Conservation (phyloP, 1,284 basidiomycete genomes). For the Malassezia sympodialis region DNA sequence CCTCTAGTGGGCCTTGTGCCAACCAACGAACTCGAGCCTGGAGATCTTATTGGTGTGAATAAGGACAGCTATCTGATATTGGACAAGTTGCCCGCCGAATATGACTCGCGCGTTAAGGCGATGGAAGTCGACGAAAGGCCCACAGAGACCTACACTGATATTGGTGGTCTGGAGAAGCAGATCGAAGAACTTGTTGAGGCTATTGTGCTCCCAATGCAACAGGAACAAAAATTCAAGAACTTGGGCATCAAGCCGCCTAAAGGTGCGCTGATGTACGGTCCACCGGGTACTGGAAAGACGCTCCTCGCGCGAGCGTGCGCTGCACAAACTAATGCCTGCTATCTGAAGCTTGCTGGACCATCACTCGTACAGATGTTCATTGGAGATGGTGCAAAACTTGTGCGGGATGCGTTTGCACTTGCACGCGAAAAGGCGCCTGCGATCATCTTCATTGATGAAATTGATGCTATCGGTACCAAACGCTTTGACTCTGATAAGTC, state of each 20-base stretch:
- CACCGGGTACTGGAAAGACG: conserved; percentile 89
- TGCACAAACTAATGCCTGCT: conserved; percentile 70
- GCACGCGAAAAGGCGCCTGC: conserved; percentile 96
- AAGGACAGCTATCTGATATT: conserved; percentile 98
- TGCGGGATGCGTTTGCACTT: conserved; percentile 89
- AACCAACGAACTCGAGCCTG: conserved; percentile 73
- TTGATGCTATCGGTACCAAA: conserved; percentile 97
- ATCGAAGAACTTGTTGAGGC: conserved; percentile 71
- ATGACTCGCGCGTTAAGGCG: conserved; percentile 68
- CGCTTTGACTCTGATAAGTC: conserved; percentile 96
- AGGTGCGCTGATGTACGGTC: conserved; percentile 69
- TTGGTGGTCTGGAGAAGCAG: conserved; percentile 70
- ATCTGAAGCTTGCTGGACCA: conserved; percentile 67
- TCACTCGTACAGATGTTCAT: conserved; percentile 78
- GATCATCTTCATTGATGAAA: conserved; percentile 98
- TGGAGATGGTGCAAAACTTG: conserved; percentile 93
- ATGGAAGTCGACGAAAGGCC: conserved; percentile 87
- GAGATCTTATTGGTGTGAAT: conserved; percentile 95
- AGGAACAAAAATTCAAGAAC: conserved; percentile 69
- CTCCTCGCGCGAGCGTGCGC: conserved; percentile 84
- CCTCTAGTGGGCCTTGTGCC: conserved; percentile 95
- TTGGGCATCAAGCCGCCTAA: conserved; percentile 70
- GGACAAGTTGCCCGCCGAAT: conserved; percentile 70
- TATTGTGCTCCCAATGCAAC: conserved; percentile 70
- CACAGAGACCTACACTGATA: conserved; percentile 68